Evolutionary conservation across 148 eudicot species (phyloP), one percentile per base, ranked within the genome.

Genomic region (Dianthus caryophyllus): DNA sequence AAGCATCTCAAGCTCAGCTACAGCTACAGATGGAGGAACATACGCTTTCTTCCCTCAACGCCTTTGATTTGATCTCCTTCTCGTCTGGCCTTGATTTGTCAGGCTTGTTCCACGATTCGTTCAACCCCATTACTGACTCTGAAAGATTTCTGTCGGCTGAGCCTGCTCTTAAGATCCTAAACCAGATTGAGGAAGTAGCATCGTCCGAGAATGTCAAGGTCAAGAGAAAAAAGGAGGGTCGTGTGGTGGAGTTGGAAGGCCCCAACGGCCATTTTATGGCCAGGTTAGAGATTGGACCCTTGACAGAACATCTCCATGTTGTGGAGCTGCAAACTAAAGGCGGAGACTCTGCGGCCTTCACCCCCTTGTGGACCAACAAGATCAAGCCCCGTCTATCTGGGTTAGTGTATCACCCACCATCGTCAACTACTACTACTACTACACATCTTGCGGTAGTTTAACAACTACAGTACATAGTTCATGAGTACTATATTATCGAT

Each of bases 51-150:
- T 29, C 72, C 6, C 16, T 87, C 29, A 87, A 82, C 8, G 91
- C 91, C 13, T 87, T 87, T 12, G 86, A 87, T 53, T 49, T 87
- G 59, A 87, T 87, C 12, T 81, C 88, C 9, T 80, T 82, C 62
- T 84, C 86, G 9, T 75, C 84, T 15, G 88, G 91, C 10, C 70
- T 84, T 62, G 75, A 81, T 69, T 64, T 84, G 15, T 84, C 88
- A 0, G 83, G 83, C 5, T 24, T 86, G 76, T 74, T 86, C 4
- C 71, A 70, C 17, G 75, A 65, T 16, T 43, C 71, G 14, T 60
- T 31, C 36, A 63, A 51, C 22, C 57, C 71, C 10, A 17, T 55
- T 1, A 61, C 62, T 9, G 59, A 65, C 22, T 64, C 58, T 10
- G 83, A 85, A 41, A 67, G 79, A 25, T 68, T 80, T 24, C 38